Evolutionary conservation across 768 basidiomycete genomes (phyloP).

Genomic region (Rhizopogon roseolus): DNA sequence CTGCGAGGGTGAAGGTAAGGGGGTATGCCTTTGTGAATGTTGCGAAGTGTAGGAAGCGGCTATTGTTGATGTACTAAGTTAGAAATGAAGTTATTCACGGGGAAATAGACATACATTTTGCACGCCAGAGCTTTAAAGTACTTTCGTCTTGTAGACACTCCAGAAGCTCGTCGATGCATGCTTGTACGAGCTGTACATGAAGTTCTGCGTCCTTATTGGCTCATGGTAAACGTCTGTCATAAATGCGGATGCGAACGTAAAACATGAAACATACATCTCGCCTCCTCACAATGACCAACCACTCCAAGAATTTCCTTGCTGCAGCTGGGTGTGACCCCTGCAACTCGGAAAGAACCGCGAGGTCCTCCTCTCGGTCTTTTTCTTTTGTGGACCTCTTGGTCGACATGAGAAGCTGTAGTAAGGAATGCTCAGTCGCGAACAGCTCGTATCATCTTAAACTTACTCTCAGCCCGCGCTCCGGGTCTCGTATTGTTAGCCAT

Average conservation of each 20-base stretch:
- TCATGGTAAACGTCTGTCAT: not conserved
- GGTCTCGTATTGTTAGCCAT: constrained; percentile 72
- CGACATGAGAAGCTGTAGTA: constrained; percentile 17
- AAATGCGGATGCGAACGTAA: not conserved
- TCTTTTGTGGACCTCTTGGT: constrained; percentile 13
- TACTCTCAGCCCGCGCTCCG: constrained; percentile 70
- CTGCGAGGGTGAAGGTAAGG: not conserved
- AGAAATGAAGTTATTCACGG: not conserved
- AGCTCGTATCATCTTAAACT: not conserved
- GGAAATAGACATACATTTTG: constrained; percentile 46
- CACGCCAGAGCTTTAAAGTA: constrained; percentile 61
- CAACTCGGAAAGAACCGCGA: constrained; percentile 24
- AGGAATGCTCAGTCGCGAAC: not conserved
- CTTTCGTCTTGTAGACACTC: constrained; percentile 43
- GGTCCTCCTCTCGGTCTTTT: constrained; percentile 23
- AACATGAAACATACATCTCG: constrained; percentile 40
- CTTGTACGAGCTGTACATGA: constrained; percentile 60
- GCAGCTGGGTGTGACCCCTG: constrained; percentile 27
- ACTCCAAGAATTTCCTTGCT: constrained; percentile 72
- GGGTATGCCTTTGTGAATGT: not conserved
- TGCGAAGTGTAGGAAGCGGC: constrained; percentile 49
- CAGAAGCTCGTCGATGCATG: constrained; percentile 51
- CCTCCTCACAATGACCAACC: constrained; percentile 68
- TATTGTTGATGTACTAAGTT: constrained; percentile 14
- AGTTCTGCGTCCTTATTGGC: constrained; percentile 48